Conservation (phyloP, 2,329 filamentous ascomycete species). For the Fonsecaea monophora region DNA sequence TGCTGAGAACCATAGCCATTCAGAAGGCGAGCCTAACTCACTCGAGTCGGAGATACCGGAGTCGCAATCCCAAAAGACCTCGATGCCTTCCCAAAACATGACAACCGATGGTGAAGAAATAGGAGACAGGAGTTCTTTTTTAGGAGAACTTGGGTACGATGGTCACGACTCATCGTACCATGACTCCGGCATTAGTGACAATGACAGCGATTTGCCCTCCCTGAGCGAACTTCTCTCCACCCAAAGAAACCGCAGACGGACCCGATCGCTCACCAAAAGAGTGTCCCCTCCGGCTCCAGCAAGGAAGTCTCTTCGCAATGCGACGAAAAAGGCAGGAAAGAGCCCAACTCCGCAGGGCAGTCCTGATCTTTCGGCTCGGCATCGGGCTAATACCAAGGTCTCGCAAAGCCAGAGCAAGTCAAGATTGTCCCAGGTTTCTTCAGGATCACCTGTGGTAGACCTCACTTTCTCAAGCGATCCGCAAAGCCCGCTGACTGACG, state of each 20-base stretch:
- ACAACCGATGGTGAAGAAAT: constrained; percentile 11
- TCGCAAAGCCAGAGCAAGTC: constrained; percentile 31
- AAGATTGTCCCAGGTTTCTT: constrained; percentile 35
- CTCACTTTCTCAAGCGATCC: constrained; percentile 49
- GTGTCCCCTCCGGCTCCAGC: constrained; percentile 10
- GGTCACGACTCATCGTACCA: constrained; percentile 35
- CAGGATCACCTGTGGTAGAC: constrained; percentile 45
- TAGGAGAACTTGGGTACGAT: constrained; percentile 35
- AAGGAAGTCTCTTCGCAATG: constrained; percentile 22
- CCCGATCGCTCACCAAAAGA: constrained; percentile 14
- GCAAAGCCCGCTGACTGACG: constrained; percentile 18
- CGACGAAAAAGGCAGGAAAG: constrained; percentile 6
- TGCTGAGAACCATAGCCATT: constrained; percentile 19
- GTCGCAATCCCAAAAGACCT: constrained; percentile 22
- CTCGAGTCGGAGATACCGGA: constrained; percentile 28
- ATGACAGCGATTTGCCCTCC: constrained; percentile 37
- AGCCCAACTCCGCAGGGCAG: constrained; percentile 14
- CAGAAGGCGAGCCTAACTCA: constrained; percentile 6
- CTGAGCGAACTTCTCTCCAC: constrained; percentile 34
- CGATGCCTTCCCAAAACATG: constrained; percentile 5
- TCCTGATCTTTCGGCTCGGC: constrained; percentile 29
- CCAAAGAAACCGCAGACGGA: constrained; percentile 17
- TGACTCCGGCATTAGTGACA: constrained; percentile 25
- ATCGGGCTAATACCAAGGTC: constrained; percentile 32
- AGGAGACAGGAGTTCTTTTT: constrained; percentile 30